These are phyloP conservation scores for Cardamine resedifolia DNA, from an alignment of 345 rosid genomes.

Conservation along the genomic window DNA sequence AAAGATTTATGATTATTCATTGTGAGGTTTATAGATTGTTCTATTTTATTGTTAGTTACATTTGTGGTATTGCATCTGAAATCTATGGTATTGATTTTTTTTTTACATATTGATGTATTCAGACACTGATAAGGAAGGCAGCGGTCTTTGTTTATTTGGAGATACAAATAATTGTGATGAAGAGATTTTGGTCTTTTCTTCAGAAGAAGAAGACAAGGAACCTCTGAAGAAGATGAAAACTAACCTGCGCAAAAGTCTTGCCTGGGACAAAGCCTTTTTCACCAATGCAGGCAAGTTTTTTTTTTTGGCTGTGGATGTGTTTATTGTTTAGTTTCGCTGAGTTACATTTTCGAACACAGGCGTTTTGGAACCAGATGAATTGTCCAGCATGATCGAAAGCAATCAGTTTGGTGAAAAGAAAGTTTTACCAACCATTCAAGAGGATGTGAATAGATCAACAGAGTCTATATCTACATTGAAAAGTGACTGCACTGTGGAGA, in stretches of 20 bases:
- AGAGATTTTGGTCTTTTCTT: conserved; percentile 23
- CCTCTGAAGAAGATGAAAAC: conserved; percentile 45
- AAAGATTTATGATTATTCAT: neutral
- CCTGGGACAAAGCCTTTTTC: conserved; percentile 96
- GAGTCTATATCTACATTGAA: conserved; percentile 75
- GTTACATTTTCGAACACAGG: conserved; percentile 46
- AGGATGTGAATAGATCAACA: conserved; percentile 63
- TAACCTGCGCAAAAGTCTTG: conserved; percentile 83
- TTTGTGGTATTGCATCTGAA: neutral
- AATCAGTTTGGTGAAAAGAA: conserved; percentile 42
- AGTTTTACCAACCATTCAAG: conserved; percentile 60
- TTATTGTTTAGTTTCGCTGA: conserved; percentile 11
- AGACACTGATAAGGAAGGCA: conserved; percentile 46
- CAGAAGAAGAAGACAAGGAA: conserved; percentile 43
- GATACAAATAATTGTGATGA: conserved; percentile 30
- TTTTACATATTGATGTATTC: neutral
- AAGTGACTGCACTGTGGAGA: conserved; percentile 61
- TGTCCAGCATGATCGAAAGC: conserved; percentile 69
- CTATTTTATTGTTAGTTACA: neutral
- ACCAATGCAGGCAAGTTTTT: conserved; percentile 68
- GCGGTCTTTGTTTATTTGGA: conserved; percentile 39
- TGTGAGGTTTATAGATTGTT: neutral
- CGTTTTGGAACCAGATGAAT: conserved; percentile 81
- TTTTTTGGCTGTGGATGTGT: neutral
- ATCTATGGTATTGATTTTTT: neutral